A percentile compares a stretch with the other conserved stretches of the same genome.
Evolutionary conservation across 495 filamentous ascomycete genomes (phyloP).

Genomic region (Elasticomyces elasticus): DNA sequence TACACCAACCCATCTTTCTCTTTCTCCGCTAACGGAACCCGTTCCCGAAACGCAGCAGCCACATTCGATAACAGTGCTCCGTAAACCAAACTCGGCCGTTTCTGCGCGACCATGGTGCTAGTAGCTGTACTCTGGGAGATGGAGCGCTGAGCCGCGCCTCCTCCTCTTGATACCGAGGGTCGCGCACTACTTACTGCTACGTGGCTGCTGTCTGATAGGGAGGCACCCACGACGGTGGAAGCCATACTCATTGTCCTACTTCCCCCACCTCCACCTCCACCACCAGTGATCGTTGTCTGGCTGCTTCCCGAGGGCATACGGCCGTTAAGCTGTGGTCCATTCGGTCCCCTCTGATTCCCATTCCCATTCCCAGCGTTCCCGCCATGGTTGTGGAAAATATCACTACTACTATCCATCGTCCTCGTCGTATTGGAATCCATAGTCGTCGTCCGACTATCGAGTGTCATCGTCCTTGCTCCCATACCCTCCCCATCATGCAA

Average conservation of each 20-base stretch:
- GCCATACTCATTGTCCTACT: conserved; percentile 78
- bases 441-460: conserved; percentile 38
- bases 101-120: conserved; percentile 41
- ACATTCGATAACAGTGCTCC: conserved; percentile 86
- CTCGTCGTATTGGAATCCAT: conserved; percentile 4
- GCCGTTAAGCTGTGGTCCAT: conserved; percentile 21
- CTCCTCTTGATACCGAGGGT: no score
- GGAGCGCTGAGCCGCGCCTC: conserved; percentile 39
- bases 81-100: conserved; percentile 71
- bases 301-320: no score
- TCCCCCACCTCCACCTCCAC: no score
- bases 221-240: conserved; percentile 52
- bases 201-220: conserved; percentile 21
- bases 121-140: conserved; percentile 26
- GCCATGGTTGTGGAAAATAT: no score
- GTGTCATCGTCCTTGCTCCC: background rate
- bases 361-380: no score
- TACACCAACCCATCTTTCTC: conserved; percentile 96
- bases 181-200: no score
- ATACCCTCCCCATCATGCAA: conserved; percentile 15
- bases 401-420: no score
- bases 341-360: no score
- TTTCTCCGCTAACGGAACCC: conserved; percentile 69
- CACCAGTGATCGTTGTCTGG: no score
- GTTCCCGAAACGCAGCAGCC: conserved; percentile 79